A percentile compares a stretch with the other conserved stretches of the same genome.
Conservation (phyloP, 106 monocot species). For the Vanilla planifolia region DNA sequence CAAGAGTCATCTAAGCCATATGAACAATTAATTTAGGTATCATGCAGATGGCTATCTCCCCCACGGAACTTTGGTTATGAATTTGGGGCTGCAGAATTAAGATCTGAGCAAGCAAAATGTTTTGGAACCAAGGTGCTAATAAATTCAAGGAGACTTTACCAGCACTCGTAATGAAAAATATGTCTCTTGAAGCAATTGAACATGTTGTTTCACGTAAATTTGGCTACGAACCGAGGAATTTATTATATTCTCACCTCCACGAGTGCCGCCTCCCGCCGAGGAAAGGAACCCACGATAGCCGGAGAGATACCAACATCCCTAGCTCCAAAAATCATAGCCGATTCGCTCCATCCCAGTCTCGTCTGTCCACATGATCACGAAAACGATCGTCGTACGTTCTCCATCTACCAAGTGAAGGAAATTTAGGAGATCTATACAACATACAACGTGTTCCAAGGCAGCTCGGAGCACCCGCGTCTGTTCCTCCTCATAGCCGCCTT, state of each 20-base stretch:
- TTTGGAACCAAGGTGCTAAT: too few species aligned
- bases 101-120: too few species aligned
- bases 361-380: constrained; percentile 14
- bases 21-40: too few species aligned
- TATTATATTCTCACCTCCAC: constrained; percentile 2
- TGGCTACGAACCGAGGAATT: too few species aligned
- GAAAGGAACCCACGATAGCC: constrained; percentile 68
- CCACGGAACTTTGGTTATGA: too few species aligned
- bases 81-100: too few species aligned
- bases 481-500: constrained; percentile 52
- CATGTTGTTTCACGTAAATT: too few species aligned
- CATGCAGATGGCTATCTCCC: too few species aligned
- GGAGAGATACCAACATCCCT: constrained; percentile 82
- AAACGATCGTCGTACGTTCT: neutral
- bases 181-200: too few species aligned
- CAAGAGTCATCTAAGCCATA: too few species aligned
- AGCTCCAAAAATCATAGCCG: constrained; percentile 70
- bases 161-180: too few species aligned
- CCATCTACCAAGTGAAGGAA: neutral
- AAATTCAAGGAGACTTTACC: too few species aligned
- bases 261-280: constrained; percentile 44
- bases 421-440: neutral
- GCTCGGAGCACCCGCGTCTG: constrained; percentile 63
- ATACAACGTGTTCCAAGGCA: constrained; percentile 59
- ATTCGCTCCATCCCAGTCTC: constrained; percentile 64